Evolutionary conservation across 257 asterid species (phyloP), one percentile per base, ranked within the genome.

Genomic region (Nicotiana benthamiana): DNA sequence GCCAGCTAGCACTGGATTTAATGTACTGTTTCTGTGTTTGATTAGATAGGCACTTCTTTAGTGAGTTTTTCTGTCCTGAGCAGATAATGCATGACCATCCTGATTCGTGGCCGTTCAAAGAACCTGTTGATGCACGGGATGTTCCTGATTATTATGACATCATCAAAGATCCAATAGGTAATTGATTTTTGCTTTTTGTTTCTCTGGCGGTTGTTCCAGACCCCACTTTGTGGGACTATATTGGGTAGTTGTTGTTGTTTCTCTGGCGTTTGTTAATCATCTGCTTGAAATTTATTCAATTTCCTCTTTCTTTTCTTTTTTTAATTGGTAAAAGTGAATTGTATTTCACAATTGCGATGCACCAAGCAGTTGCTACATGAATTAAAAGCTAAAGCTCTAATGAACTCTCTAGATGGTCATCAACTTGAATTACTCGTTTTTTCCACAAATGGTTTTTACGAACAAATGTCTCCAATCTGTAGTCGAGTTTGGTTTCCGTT

Each of bases 21-120:
- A 24, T 24, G 26, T 40, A 15, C 78, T 46, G 34, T 12, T 46
- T 46, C 4, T 24, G n/a, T 72, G 15, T 26, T 72, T 72, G 18
- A 51, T 51, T 51, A 46, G 24, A 72, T 72, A 15, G 60, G 78
- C 60, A 46, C 78, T 43, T 61, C 40, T n/a, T 79, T 54, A 75
- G 53, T 84, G 61, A 76, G 65, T 36, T 51, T 79, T n/a, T 80
- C 43, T 68, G 66, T 63, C 82, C 60, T 82, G 81, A 83, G 84
- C 94, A 95, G 99, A 90, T 87, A 84, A 89, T 92, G 98, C 87
- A 80, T 62, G 99, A 95, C 75, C 99, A 95, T 88, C 96, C 98
- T n/a, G 99, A 95, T 92, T 85, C 98, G 80, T 95, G 99, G 98
- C 99, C 99, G 36, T 95, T 95, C 88, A 95, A 88, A 85, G 99